Evolutionary conservation across 495 filamentous ascomycete genomes (phyloP).

Genomic region (Lindgomyces ingoldianus): DNA sequence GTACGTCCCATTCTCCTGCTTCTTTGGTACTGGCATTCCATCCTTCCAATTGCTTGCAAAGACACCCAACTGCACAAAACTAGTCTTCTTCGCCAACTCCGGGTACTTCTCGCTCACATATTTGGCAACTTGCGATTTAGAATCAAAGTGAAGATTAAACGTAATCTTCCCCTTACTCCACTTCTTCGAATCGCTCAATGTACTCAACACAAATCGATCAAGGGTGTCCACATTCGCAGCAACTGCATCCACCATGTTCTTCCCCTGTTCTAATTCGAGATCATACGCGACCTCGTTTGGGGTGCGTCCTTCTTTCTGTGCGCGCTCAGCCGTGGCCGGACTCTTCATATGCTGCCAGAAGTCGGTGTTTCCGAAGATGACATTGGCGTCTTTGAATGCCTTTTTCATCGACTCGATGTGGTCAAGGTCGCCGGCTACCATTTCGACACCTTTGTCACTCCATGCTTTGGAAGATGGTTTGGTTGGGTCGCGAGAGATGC

Average conservation of each 20-base stretch:
- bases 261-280: slow-evolving; percentile 51
- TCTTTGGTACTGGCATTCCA: not conserved
- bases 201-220: slow-evolving; percentile 34
- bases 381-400: slow-evolving; percentile 53
- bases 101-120: slow-evolving; percentile 48
- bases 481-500: slow-evolving; percentile 41
- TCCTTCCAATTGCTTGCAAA: slow-evolving; percentile 45
- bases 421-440: slow-evolving; percentile 52
- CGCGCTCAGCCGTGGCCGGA: slow-evolving; percentile 36
- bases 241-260: slow-evolving; percentile 54
- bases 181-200: slow-evolving; percentile 31
- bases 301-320: slow-evolving; percentile 36
- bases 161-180: slow-evolving; percentile 40
- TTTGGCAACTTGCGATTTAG: slow-evolving; percentile 45
- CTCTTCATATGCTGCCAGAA: slow-evolving; percentile 48
- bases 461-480: slow-evolving; percentile 46
- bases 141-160: slow-evolving; percentile 42
- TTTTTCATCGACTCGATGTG: slow-evolving; percentile 46
- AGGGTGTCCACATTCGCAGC: slow-evolving; percentile 38
- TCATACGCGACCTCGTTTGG: slow-evolving; percentile 52
- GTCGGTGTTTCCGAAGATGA: slow-evolving; percentile 58
- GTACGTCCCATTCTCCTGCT: slow-evolving; percentile 36
- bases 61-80: slow-evolving; percentile 45
- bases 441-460: slow-evolving; percentile 49
- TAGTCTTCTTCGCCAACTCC: slow-evolving; percentile 50